Base-by-base conservation (phyloP, 148 eudicot species). In the Polygonum maritimum region DNA sequence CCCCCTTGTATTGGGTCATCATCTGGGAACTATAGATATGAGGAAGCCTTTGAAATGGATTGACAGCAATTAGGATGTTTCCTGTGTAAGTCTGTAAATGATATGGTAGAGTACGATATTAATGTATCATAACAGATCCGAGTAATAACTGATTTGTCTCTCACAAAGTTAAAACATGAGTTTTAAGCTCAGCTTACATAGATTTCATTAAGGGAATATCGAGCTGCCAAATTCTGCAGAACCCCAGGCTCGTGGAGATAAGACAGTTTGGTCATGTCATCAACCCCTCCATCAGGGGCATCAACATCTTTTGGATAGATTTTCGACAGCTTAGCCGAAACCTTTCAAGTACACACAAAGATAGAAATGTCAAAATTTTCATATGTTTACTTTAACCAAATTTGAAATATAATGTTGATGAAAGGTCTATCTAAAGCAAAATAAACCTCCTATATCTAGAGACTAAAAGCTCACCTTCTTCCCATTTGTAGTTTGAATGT, bases 201-300 rank as follows among this genome's bases (percentile, higher is more conserved):
- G 55, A 94, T 94, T 90, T 91, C 95, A 74, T 94, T 91, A 36
- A 87, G 90, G 38, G 83, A 5, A 45, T 89, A 94, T 84, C 98
- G 87, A 51, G 89, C 78, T 22, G 85, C 80, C 82, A 94, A 81
- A 83, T 94, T 94, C 82, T 88, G 93, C 75, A 94, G 80, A 82
- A 94, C 97, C 80, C 93, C 98, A 45, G 98, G 98, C 80, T 94
- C 98, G 60, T 94, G 95, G 86, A 94, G 80, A 84, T 94, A 94
- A 67, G 97, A 90, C 75, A 94, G 84, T 76, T 88, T 94, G 55
- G 97, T 94, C 98, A 94, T 94, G 88, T 94, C 98, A 90, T 94
- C 98, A 76, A 88, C 97, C 74, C 98, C 98, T 58, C 91, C 90
- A 82, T 84, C 87, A 73, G 97, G 98, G 76, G 98, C 97, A 79